Conservation (phyloP, 2,329 filamentous ascomycete species). For the Madurella fahalii region DNA sequence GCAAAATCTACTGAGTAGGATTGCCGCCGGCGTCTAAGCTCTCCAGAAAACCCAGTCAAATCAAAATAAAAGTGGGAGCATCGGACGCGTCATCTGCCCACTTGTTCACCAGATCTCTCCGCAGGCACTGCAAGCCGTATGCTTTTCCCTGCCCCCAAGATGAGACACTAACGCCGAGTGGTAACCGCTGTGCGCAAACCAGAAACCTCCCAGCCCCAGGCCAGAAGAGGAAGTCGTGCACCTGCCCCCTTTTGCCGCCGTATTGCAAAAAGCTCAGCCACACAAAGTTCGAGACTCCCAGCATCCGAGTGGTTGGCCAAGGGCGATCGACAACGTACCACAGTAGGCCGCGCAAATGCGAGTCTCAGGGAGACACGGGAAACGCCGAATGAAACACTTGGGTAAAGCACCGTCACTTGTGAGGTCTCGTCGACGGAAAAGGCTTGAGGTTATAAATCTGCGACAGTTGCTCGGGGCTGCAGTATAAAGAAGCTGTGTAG, state of each 20-base stretch:
- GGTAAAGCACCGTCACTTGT: too few species aligned
- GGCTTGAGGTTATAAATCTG: too few species aligned
- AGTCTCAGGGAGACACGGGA: not conserved
- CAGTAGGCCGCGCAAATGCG: not conserved
- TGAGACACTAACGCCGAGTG: not conserved
- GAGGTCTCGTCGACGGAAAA: too few species aligned
- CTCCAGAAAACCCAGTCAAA: not conserved
- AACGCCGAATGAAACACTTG: constrained; percentile 10
- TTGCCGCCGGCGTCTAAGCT: not conserved
- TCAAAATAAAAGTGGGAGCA: not conserved
- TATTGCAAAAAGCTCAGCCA: constrained; percentile 18
- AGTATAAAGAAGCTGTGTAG: too few species aligned
- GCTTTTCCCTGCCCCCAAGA: not conserved
- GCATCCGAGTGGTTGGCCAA: constrained; percentile 19
- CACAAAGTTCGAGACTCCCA: constrained; percentile 16
- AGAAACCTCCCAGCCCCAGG: constrained; percentile 3
- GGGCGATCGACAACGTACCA: constrained; percentile 13
- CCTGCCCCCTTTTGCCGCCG: constrained; percentile 16
- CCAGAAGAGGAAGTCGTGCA: not conserved
- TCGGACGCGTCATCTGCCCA: constrained; percentile 4
- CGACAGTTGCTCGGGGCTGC: too few species aligned
- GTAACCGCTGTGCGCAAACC: not conserved
- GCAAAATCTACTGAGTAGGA: not conserved
- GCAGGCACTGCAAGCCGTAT: not conserved
- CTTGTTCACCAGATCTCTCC: not conserved